Percentiles rank a stretch among this genome's conserved stretches.
Evolutionary conservation across 768 basidiomycete species (phyloP).

Genomic region (Amanita muscaria): DNA sequence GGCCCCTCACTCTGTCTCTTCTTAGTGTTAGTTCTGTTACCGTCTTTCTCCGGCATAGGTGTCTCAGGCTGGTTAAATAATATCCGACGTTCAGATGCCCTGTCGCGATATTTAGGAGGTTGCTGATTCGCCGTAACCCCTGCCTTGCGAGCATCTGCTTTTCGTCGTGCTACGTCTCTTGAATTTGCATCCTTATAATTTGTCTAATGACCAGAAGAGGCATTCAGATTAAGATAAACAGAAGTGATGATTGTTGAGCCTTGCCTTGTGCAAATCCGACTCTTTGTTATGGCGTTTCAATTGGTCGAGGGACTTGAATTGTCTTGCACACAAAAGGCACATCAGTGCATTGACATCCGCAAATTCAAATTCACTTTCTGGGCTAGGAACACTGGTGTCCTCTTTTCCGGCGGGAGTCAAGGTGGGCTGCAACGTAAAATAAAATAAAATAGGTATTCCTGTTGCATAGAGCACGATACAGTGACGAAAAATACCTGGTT

Average conservation of each 20-base stretch:
- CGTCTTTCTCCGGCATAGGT: constrained; percentile 50
- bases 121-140: constrained; percentile 28
- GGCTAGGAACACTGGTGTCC: constrained; percentile 25
- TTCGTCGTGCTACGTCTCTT: constrained; percentile 67
- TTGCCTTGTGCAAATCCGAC: constrained; percentile 92
- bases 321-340: constrained; percentile 86
- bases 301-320: constrained; percentile 84
- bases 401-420: constrained; percentile 10
- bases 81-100: constrained; percentile 84
- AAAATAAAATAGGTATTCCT: too few species aligned
- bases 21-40: constrained; percentile 18
- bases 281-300: constrained; percentile 86
- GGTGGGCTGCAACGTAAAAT: too few species aligned
- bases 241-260: constrained; percentile 10
- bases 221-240: too few species aligned
- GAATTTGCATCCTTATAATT: constrained; percentile 71
- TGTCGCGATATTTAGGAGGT: constrained; percentile 91
- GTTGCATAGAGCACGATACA: too few species aligned
- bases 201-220: constrained; percentile 63
- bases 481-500: too few species aligned
- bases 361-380: constrained; percentile 71
- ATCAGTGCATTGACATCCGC: constrained; percentile 66
- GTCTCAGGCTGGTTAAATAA: constrained; percentile 90
- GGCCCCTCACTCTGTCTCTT: constrained; percentile 46
- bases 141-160: constrained; percentile 40